phyloP scores from a whole-genome alignment of 768 basidiomycete genomes.

The Suillus occidentalis region DNA sequence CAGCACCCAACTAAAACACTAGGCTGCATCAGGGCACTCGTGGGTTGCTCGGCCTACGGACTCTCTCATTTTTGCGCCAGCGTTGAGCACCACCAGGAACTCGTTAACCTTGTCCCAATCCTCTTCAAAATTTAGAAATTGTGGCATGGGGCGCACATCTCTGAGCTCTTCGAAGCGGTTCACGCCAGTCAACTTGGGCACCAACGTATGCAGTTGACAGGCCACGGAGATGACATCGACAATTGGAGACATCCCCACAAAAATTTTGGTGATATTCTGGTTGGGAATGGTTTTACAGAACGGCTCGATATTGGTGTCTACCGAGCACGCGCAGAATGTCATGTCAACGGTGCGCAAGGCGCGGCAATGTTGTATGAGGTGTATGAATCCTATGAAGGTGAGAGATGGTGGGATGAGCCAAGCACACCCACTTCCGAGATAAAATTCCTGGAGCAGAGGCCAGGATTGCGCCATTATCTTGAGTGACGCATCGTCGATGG shows the following conservation, averaged over 20 bases:
- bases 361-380: not conserved
- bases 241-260: not conserved
- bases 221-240: not conserved
- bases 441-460: not conserved
- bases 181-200: not conserved
- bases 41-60: not conserved
- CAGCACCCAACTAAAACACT: not conserved
- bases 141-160: too few relatives aligned
- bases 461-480: not conserved
- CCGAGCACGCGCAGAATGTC: not conserved
- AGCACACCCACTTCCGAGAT: not conserved
- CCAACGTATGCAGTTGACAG: not conserved
- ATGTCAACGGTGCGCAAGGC: not conserved
- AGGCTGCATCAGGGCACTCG: not conserved
- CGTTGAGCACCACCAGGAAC: not conserved
- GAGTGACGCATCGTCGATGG: not conserved
- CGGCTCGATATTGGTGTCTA: not conserved
- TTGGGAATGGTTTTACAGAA: not conserved
- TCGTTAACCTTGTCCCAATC: not conserved
- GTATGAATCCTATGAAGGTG: not conserved
- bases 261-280: not conserved
- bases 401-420: not conserved
- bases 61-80: not conserved
- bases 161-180: not conserved
- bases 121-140: not conserved